A percentile compares a stretch with the other conserved stretches of the same genome.
phyloP scores from a whole-genome alignment of 768 basidiomycete species.

The Pulveroboletus sp. region DNA sequence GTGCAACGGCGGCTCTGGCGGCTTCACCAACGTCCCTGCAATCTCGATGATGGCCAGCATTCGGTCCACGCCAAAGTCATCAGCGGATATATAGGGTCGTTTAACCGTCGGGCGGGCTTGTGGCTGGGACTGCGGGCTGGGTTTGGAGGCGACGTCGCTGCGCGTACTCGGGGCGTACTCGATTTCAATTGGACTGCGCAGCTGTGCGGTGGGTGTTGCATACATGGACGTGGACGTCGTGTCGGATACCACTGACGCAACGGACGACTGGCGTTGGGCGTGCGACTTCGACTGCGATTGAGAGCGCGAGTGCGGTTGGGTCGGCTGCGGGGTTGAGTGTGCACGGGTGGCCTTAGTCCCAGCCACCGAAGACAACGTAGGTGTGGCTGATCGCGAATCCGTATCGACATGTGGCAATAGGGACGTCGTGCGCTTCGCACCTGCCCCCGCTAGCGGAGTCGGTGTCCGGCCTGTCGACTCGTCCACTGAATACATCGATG shows the following conservation, averaged over 20 bases:
- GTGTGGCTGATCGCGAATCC: slow-evolving; percentile 26
- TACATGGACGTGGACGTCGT: slow-evolving; percentile 40
- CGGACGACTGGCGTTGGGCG: slow-evolving; percentile 57
- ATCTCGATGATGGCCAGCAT: slow-evolving; percentile 89
- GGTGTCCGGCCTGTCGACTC: slow-evolving; percentile 31
- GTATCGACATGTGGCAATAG: slow-evolving; percentile 15
- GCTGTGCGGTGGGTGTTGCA: slow-evolving; percentile 37
- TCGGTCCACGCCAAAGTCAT: slow-evolving; percentile 81
- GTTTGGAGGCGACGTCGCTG: slow-evolving; percentile 25
- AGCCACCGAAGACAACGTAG: slow-evolving; percentile 17
- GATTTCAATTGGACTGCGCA: slow-evolving; percentile 21
- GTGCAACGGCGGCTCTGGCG: slow-evolving; percentile 40
- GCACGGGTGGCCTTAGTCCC: slow-evolving; percentile 8
- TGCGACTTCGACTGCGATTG: slow-evolving; percentile 9
- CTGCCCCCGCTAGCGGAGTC: slow-evolving; percentile 21
- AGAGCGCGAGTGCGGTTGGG: slow-evolving; percentile 28
- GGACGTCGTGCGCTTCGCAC: slow-evolving; percentile 19
- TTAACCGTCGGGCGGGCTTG: slow-evolving; percentile 26
- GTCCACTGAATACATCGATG: slow-evolving; percentile 58
- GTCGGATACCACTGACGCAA: slow-evolving; percentile 72
- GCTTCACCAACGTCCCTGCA: slow-evolving; percentile 40
- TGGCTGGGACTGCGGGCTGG: slow-evolving; percentile 1
- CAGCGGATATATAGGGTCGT: slow-evolving; percentile 52
- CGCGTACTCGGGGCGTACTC: slow-evolving; percentile 3
- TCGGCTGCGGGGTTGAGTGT: slow-evolving; percentile 22